Evolutionary conservation across 441 rosid species (phyloP).

Genomic region (Theobroma grandiflorum): DNA sequence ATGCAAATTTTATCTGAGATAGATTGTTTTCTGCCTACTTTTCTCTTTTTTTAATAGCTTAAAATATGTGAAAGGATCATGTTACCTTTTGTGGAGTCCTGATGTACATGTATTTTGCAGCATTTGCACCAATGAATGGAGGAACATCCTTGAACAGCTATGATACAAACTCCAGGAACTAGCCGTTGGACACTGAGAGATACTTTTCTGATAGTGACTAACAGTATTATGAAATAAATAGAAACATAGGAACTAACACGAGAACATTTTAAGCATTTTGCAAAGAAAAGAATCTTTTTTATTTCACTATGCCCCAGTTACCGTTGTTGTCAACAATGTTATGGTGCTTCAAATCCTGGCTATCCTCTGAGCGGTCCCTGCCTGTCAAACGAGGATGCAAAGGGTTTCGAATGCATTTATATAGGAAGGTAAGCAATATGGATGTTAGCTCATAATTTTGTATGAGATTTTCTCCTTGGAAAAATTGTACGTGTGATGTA

Average conservation of each 20-base stretch:
- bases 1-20: background rate
- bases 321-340: background rate
- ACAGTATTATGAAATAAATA: conserved; percentile 9
- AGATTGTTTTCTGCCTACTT: background rate
- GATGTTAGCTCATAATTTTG: background rate
- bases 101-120: conserved; percentile 47
- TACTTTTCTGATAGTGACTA: conserved; percentile 59
- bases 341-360: too few relatives aligned
- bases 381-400: background rate
- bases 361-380: background rate
- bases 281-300: conserved; percentile 1
- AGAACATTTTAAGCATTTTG: background rate
- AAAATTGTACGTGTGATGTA: background rate
- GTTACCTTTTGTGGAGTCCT: conserved; percentile 11
- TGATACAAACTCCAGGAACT: conserved; percentile 46
- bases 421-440: background rate
- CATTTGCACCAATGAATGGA: conserved; percentile 92
- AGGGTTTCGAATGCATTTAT: background rate
- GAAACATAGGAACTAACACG: background rate
- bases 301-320: too few relatives aligned
- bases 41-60: background rate
- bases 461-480: background rate
- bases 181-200: conserved; percentile 67
- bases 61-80: background rate
- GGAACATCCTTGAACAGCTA: conserved; percentile 39